A percentile compares a stretch with the other conserved stretches of the same genome.
phyloP scores from a whole-genome alignment of 2,329 filamentous ascomycete species.

The Ascochyta rabiei region DNA sequence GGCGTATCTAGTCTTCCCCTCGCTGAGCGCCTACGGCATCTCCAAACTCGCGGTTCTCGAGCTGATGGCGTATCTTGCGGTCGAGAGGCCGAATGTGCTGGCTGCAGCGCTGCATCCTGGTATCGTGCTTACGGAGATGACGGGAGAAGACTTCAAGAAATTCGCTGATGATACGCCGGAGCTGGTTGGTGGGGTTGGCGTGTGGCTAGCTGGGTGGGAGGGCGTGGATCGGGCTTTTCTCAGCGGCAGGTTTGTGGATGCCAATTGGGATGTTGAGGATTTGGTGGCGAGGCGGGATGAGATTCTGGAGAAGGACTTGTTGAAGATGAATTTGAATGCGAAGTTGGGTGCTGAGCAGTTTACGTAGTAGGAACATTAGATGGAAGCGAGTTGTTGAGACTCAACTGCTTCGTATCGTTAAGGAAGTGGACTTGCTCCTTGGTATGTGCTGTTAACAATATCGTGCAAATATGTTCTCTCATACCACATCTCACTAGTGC shows the following conservation, averaged over 20 bases:
- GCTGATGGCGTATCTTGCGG: constrained; percentile 27
- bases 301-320: constrained; percentile 16
- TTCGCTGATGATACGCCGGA: constrained; percentile 33
- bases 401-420: neutral
- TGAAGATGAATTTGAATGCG: constrained; percentile 25
- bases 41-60: constrained; percentile 27
- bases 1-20: constrained; percentile 21
- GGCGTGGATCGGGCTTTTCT: constrained; percentile 28
- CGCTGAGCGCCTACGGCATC: constrained; percentile 23
- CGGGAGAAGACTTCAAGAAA: constrained; percentile 14
- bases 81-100: constrained; percentile 28
- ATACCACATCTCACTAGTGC: neutral
- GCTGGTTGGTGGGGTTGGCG: constrained; percentile 34
- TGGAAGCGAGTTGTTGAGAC: neutral
- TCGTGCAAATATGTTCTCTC: neutral
- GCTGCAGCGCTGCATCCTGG: constrained; percentile 29
- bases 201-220: constrained; percentile 35
- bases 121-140: constrained; percentile 22
- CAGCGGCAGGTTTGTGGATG: constrained; percentile 31
- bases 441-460: too few relatives aligned
- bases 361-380: neutral
- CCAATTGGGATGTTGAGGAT: constrained; percentile 43
- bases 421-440: neutral
- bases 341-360: constrained; percentile 24
- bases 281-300: constrained; percentile 27